These are phyloP conservation scores for Russula lepida DNA, from an alignment of 768 basidiomycete species.

Conservation along the genomic window DNA sequence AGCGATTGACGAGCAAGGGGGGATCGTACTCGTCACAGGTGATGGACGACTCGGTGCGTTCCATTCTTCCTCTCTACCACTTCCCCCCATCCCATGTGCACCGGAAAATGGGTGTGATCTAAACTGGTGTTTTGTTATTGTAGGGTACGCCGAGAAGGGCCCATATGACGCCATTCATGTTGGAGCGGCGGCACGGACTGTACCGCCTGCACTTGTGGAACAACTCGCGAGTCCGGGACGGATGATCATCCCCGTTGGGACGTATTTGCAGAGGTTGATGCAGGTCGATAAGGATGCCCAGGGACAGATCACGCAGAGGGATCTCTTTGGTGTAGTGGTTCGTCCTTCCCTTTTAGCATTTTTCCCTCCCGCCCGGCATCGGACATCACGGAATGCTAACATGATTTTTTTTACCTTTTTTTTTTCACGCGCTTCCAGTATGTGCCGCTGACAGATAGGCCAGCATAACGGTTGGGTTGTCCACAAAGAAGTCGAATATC, in stretches of 20 bases:
- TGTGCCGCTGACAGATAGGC: slow-evolving; percentile 56
- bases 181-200: slow-evolving; percentile 76
- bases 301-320: slow-evolving; percentile 54
- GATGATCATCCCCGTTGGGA: slow-evolving; percentile 92
- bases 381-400: background rate
- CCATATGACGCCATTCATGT: slow-evolving; percentile 73
- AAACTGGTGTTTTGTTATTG: background rate
- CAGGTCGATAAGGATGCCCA: slow-evolving; percentile 71
- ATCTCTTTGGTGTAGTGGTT: slow-evolving; percentile 78
- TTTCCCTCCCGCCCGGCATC: background rate
- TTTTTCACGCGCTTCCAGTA: slow-evolving; percentile 35
- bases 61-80: background rate
- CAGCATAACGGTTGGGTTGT: background rate
- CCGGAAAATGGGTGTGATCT: too few relatives aligned
- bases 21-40: slow-evolving; percentile 58
- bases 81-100: too few relatives aligned
- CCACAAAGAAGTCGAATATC: background rate
- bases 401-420: background rate
- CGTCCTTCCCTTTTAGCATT: slow-evolving; percentile 29
- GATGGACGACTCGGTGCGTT: slow-evolving; percentile 71
- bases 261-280: slow-evolving; percentile 46
- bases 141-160: slow-evolving; percentile 22
- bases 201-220: slow-evolving; percentile 64
- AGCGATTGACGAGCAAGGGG: slow-evolving; percentile 43
- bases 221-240: slow-evolving; percentile 69